phyloP scores from a whole-genome alignment of 306 rosid species.

The Cicer judaicum region DNA sequence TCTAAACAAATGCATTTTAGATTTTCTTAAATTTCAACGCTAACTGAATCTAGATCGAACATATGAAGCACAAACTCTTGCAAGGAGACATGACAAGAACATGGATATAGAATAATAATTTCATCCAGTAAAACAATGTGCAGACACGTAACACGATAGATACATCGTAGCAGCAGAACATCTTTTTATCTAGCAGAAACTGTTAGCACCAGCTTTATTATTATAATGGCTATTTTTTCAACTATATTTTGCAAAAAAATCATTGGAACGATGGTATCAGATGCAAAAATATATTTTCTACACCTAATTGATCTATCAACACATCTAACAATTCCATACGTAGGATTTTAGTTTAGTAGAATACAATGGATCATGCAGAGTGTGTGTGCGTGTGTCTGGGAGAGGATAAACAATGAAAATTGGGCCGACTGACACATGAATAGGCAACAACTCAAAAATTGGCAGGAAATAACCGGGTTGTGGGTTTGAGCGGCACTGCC shows the following conservation, averaged over 20 bases:
- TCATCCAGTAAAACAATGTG: neutral
- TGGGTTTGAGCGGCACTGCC: constrained; percentile 14
- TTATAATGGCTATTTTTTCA: neutral
- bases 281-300: constrained; percentile 20
- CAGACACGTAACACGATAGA: neutral
- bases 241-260: neutral
- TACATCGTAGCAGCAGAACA: neutral
- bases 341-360: neutral
- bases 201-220: neutral
- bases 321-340: constrained; percentile 43
- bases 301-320: constrained; percentile 38
- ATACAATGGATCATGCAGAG: neutral
- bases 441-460: constrained; percentile 2
- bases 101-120: neutral
- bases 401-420: neutral
- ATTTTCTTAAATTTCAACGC: neutral
- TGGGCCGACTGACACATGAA: constrained; percentile 27
- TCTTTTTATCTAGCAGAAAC: neutral
- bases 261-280: constrained; percentile 16
- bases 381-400: too few relatives aligned
- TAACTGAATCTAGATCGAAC: constrained; percentile 6
- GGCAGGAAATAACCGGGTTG: constrained; percentile 28
- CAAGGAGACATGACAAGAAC: neutral
- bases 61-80: neutral
- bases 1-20: neutral